Conservation (phyloP, 2,329 filamentous ascomycete genomes). For the Calonectria fujianensis region DNA sequence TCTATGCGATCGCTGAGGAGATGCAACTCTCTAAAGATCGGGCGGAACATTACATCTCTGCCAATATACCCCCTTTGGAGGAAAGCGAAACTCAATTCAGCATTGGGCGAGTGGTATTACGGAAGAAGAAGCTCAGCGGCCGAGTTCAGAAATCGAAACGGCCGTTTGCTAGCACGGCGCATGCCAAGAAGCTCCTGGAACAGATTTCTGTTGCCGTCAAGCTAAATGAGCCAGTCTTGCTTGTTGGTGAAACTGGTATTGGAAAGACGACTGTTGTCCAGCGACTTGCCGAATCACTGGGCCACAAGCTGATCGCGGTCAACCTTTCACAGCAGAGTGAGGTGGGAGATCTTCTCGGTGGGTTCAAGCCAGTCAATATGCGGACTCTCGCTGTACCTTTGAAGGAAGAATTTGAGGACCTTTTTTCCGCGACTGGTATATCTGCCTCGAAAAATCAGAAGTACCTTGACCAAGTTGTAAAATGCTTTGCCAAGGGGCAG, state of each 20-base stretch:
- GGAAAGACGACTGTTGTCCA: constrained; percentile 98
- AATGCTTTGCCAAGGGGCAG: constrained; percentile 86
- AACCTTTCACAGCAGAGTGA: constrained; percentile 99
- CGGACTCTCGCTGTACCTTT: constrained; percentile 91
- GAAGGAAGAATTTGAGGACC: constrained; percentile 93
- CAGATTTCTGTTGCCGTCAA: constrained; percentile 89
- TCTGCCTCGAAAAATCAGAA: constrained; percentile 90
- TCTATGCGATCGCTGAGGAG: constrained; percentile 85
- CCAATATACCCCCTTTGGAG: constrained; percentile 82
- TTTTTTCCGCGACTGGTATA: constrained; percentile 90
- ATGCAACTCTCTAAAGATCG: constrained; percentile 91
- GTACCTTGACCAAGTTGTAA: constrained; percentile 87
- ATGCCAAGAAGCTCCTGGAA: constrained; percentile 89
- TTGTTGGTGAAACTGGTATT: constrained; percentile 99
- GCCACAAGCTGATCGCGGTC: constrained; percentile 91
- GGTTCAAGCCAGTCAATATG: constrained; percentile 96
- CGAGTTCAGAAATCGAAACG: constrained; percentile 72
- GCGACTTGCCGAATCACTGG: constrained; percentile 88
- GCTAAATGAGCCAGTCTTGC: constrained; percentile 89
- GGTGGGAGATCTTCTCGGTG: constrained; percentile 94
- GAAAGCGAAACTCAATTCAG: constrained; percentile 74
- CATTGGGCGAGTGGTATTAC: constrained; percentile 80
- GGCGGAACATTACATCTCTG: constrained; percentile 84
- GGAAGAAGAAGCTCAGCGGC: constrained; percentile 72
- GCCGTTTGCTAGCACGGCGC: constrained; percentile 91